Conservation (phyloP, 2,329 filamentous ascomycete genomes). For the Xylaria arbuscula region DNA sequence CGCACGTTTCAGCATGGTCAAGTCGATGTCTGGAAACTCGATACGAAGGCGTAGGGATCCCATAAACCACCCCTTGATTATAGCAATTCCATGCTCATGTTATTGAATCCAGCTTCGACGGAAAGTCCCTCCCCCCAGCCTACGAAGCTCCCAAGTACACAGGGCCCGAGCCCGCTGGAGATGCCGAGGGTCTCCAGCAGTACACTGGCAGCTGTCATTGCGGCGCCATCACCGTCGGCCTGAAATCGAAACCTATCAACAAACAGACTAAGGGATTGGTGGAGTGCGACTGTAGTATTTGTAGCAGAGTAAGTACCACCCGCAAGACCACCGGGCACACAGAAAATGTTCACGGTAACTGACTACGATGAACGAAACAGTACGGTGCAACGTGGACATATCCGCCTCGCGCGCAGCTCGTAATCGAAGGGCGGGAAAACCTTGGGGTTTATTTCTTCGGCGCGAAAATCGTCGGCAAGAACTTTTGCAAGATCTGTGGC, state of each 20-base stretch:
- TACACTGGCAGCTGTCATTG: slow-evolving; percentile 67
- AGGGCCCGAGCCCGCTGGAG: slow-evolving; percentile 55
- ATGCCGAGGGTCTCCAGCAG: slow-evolving; percentile 53
- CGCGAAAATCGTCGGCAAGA: slow-evolving; percentile 51
- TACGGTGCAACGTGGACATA: slow-evolving; percentile 60
- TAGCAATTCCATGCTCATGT: slow-evolving; percentile 12
- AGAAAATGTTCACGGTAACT: neutral
- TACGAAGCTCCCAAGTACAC: slow-evolving; percentile 54
- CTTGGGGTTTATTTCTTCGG: slow-evolving; percentile 55
- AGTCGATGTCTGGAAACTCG: slow-evolving; percentile 57
- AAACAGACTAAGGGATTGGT: slow-evolving; percentile 47
- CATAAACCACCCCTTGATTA: neutral
- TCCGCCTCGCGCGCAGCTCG: slow-evolving; percentile 53
- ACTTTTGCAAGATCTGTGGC: slow-evolving; percentile 63
- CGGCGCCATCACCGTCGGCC: slow-evolving; percentile 58
- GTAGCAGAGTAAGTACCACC: slow-evolving; percentile 41
- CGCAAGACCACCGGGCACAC: neutral
- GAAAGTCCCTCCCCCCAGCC: slow-evolving; percentile 47
- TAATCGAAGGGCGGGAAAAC: slow-evolving; percentile 55
- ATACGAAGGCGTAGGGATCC: slow-evolving; percentile 53
- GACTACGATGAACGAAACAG: slow-evolving; percentile 45
- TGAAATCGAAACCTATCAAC: slow-evolving; percentile 58
- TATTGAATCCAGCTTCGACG: slow-evolving; percentile 51
- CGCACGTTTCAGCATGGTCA: slow-evolving; percentile 56
- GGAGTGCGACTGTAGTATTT: slow-evolving; percentile 66